Evolutionary conservation across 164 flowering plant genomes (phyloP).

Genomic region (Cinnamomum chago): DNA sequence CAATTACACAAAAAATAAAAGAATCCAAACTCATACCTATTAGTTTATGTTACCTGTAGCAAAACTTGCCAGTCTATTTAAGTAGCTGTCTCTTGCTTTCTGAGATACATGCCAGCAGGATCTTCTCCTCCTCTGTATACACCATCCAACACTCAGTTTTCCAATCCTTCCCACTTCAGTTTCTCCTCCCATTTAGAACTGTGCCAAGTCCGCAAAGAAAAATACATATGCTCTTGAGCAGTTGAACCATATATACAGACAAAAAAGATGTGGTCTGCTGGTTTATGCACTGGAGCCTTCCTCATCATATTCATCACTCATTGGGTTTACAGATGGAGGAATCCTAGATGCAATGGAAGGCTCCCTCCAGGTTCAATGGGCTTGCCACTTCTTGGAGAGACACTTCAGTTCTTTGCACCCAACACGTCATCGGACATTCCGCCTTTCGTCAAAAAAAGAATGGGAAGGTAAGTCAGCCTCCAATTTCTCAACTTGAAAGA

Average conservation of each 20-base stretch:
- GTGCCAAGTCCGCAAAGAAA: background rate
- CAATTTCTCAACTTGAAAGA: background rate
- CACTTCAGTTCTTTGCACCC: constrained; percentile 36
- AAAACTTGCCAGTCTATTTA: constrained; percentile 41
- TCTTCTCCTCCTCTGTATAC: constrained; percentile 22
- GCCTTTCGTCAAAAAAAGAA: constrained; percentile 31
- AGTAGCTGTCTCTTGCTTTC: constrained; percentile 30
- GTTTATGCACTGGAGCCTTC: constrained; percentile 19
- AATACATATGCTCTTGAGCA: background rate
- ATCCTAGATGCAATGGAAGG: constrained; percentile 28
- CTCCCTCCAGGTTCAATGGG: constrained; percentile 47
- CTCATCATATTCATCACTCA: constrained; percentile 23
- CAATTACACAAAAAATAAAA: constrained; percentile 25
- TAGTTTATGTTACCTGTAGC: constrained; percentile 14
- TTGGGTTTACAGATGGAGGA: constrained; percentile 38
- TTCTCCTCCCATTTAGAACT: constrained; percentile 8
- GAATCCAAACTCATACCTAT: constrained; percentile 7
- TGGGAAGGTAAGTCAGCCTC: constrained; percentile 23
- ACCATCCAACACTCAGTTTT: constrained; percentile 16
- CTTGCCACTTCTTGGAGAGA: constrained; percentile 35
- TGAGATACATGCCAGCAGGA: constrained; percentile 49
- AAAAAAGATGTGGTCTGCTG: constrained; percentile 22
- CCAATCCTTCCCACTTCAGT: constrained; percentile 10
- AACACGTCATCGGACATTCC: constrained; percentile 27
- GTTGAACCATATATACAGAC: background rate